Percentiles rank a stretch among this genome's conserved stretches.
phyloP scores from a whole-genome alignment of 177 flowering plant genomes.

The Vitis hybrid region DNA sequence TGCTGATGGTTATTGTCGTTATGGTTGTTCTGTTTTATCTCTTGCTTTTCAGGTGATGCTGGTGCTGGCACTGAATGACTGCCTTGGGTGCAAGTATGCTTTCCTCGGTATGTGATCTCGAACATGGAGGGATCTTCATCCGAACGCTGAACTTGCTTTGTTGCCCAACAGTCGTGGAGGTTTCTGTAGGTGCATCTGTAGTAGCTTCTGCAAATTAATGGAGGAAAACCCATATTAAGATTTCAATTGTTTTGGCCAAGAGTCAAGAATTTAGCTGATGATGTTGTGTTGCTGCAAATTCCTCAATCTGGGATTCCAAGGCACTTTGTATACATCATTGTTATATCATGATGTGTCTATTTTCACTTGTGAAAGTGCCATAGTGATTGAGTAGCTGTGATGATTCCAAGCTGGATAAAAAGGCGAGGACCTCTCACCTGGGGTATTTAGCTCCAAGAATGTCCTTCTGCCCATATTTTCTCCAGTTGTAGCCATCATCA shows the following conservation, averaged over 20 bases:
- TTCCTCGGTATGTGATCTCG: slow-evolving; percentile 67
- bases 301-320: too few species aligned
- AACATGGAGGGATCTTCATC: slow-evolving; percentile 60
- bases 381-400: too few species aligned
- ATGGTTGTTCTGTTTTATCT: slow-evolving; percentile 15
- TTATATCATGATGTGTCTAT: too few species aligned
- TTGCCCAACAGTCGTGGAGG: slow-evolving; percentile 59
- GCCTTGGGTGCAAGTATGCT: slow-evolving; percentile 47
- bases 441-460: slow-evolving; percentile 83
- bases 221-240: not conserved
- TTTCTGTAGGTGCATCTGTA: slow-evolving; percentile 70
- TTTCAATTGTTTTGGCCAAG: not conserved
- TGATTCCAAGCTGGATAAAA: too few species aligned
- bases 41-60: slow-evolving; percentile 38
- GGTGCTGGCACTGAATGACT: slow-evolving; percentile 28
- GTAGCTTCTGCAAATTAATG: slow-evolving; percentile 54
- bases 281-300: too few species aligned
- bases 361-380: too few species aligned
- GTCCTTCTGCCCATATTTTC: slow-evolving; percentile 97
- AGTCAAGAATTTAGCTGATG: not conserved
- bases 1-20: slow-evolving; percentile 2
- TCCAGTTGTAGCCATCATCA: slow-evolving; percentile 91
- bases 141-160: slow-evolving; percentile 77
- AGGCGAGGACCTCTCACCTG: slow-evolving; percentile 38
- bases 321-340: too few species aligned